Base-by-base conservation (phyloP, 2,329 filamentous ascomycete genomes). In the Chalara sp. region DNA sequence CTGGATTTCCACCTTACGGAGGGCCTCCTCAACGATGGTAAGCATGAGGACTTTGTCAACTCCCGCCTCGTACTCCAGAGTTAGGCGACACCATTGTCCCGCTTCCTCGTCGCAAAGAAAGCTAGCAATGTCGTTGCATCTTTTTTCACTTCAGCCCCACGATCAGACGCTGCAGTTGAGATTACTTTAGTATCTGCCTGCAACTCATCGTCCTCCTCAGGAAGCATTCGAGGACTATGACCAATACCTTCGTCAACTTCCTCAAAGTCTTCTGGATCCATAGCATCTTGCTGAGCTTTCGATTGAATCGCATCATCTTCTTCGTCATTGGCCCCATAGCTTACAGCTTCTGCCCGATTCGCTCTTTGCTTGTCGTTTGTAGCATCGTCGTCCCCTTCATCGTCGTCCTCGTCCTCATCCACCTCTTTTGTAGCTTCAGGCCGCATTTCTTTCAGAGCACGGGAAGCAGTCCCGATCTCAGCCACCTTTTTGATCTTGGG, bases 21-120 rank as follows among this genome's bases (percentile, higher is more conserved):
- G 82, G 10, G 88, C 88, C 12, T 83, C 79, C 68, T 97, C 90
- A 49, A 97, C 87, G 52, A 97, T 76, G 62, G 87, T 88, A 52
- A 97, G 83, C 80, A 99, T 93, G 53, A 99, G 80, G 45, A 99
- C 78, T 72, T 99, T 99, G 57, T 92, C 87, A 11, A 86, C 86
- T 42, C 80, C 74, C 41, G 85, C 80, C 56, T 88, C 82, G 66
- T 95, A 96, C 68, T 86, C 89, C 53, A 97, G 80, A 12, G 86
- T 87, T 63, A 97, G 81, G 57, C 85, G 80, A 69, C 89, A 95
- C 74, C 83, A 87, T 40, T 78, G 78, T 57, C 89, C 91, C 13
- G 73, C 72, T 51, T 75, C 75, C 60, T 89, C 83, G 67, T 96
- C 87, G 66, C 91, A 95, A 58, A 79, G 78, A 75, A 96, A 96